These are phyloP conservation scores for Tremella fuciformis DNA, from an alignment of 768 basidiomycete species.

Conservation along the genomic window DNA sequence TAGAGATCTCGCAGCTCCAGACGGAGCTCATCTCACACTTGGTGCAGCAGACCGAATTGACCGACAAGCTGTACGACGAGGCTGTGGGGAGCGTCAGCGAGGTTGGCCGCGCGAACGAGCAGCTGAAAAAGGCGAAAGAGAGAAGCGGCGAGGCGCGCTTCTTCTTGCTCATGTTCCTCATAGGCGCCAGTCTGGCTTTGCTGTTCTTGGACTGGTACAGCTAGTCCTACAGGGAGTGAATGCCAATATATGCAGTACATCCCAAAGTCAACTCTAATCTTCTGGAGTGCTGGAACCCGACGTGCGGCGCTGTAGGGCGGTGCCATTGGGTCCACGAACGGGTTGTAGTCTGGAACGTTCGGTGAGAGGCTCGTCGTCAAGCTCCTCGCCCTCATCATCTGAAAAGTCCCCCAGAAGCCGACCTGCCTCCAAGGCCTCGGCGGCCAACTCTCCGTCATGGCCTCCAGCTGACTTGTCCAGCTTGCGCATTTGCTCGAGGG, in stretches of 20 bases:
- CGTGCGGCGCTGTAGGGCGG: background rate
- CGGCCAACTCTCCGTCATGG: constrained; percentile 39
- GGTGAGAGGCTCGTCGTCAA: constrained; percentile 6
- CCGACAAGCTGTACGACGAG: constrained; percentile 91
- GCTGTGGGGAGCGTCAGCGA: constrained; percentile 80
- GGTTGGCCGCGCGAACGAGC: constrained; percentile 83
- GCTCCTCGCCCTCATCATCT: constrained; percentile 18
- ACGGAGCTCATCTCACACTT: constrained; percentile 86
- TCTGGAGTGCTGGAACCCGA: background rate
- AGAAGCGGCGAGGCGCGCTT: constrained; percentile 81
- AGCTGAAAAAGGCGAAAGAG: constrained; percentile 83
- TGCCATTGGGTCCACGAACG: too few relatives aligned
- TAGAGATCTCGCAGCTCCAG: constrained; percentile 91
- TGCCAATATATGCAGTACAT: too few relatives aligned
- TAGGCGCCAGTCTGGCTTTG: constrained; percentile 85
- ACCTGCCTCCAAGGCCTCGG: constrained; percentile 43
- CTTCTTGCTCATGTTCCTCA: constrained; percentile 84
- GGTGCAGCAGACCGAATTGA: constrained; percentile 82
- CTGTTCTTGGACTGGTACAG: constrained; percentile 87
- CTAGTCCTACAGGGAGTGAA: background rate
- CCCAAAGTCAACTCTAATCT: too few relatives aligned
- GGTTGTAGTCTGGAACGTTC: background rate
- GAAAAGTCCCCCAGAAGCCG: constrained; percentile 40
- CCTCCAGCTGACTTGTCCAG: constrained; percentile 24
- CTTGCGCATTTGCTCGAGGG: constrained; percentile 47